phyloP scores from a whole-genome alignment of 2,329 filamentous ascomycete species.

The Ilyonectria destructans region DNA sequence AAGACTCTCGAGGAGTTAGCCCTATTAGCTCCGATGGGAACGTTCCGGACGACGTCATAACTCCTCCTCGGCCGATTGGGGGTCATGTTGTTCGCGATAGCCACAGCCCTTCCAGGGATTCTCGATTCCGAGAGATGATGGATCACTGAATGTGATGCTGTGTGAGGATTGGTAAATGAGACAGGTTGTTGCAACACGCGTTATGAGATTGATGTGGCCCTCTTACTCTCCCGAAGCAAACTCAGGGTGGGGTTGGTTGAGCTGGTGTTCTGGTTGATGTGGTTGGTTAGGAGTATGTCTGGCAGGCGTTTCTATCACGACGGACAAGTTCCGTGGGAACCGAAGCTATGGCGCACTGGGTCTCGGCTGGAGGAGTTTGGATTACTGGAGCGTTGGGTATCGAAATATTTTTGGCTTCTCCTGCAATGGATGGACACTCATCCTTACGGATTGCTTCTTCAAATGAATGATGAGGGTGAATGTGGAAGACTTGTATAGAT shows the following conservation, averaged over 20 bases:
- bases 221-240: neutral
- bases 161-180: too few relatives aligned
- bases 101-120: conserved; percentile 70
- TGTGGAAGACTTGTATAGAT: neutral
- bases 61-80: conserved; percentile 57
- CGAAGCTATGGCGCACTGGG: neutral
- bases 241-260: neutral
- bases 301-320: neutral
- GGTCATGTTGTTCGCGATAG: conserved; percentile 56
- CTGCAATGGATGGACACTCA: neutral
- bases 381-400: neutral
- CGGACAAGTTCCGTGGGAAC: neutral
- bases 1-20: conserved; percentile 57
- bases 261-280: neutral
- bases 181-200: neutral
- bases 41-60: conserved; percentile 48
- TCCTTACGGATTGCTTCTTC: neutral
- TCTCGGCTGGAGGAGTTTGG: too few relatives aligned
- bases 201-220: neutral
- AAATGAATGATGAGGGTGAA: neutral
- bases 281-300: neutral
- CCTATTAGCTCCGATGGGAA: conserved; percentile 53
- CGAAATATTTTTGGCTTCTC: neutral
- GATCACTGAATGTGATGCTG: conserved; percentile 44
- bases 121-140: conserved; percentile 74